A percentile compares a stretch with the other conserved stretches of the same genome.
Conservation (phyloP, 2,329 filamentous ascomycete species). For the Coniochaeta sp. region DNA sequence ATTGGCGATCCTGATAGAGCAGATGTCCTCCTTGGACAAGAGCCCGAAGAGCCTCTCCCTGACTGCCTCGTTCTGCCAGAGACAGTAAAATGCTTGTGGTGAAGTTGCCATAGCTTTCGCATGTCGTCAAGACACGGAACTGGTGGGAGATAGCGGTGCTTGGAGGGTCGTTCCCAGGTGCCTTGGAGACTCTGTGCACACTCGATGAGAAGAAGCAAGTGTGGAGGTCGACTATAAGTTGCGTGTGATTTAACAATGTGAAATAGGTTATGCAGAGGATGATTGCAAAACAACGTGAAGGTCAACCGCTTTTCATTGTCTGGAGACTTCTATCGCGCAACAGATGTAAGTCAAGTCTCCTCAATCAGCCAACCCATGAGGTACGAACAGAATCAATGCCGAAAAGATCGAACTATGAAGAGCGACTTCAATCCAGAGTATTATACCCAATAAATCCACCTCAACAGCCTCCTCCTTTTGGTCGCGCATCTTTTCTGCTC, state of each 20-base stretch:
- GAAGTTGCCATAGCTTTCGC: slow-evolving; percentile 43
- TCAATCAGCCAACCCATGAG: background rate
- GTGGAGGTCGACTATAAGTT: background rate
- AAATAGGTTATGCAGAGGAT: background rate
- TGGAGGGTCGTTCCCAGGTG: background rate
- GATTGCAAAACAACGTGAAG: background rate
- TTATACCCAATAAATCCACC: slow-evolving; percentile 3
- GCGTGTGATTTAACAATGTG: background rate
- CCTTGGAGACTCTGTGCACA: background rate
- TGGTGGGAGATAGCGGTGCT: background rate
- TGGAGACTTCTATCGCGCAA: background rate
- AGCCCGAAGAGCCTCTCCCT: slow-evolving; percentile 41
- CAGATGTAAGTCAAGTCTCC: background rate
- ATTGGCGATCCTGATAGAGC: slow-evolving; percentile 57
- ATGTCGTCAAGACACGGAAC: slow-evolving; percentile 26
- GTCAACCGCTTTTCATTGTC: background rate
- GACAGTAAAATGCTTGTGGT: slow-evolving; percentile 44
- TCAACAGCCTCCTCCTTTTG: slow-evolving; percentile 5
- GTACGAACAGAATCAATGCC: background rate
- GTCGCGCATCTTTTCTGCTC: slow-evolving; percentile 8
- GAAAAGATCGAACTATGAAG: background rate
- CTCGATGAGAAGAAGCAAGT: background rate
- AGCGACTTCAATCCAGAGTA: background rate
- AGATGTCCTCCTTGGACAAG: slow-evolving; percentile 43
- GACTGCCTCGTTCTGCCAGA: slow-evolving; percentile 45